Evolutionary conservation across 2,329 filamentous ascomycete species (phyloP), one percentile per base, ranked within the genome.

Genomic region (Neonectria hederae): DNA sequence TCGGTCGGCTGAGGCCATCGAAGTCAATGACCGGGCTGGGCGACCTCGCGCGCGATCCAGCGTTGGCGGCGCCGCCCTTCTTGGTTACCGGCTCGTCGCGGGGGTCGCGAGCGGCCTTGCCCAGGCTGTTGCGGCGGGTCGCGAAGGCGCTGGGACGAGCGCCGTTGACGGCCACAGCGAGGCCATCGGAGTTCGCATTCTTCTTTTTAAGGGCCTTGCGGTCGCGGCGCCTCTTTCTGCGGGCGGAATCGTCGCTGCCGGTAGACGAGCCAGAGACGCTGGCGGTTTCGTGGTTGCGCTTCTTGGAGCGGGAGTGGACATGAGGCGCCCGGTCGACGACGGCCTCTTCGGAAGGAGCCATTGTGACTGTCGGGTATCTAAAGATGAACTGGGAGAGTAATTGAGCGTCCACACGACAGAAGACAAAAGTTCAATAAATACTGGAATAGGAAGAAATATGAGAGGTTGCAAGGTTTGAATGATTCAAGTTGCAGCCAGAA

Each of bases 91-190:
- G 83, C 70, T 86, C 82, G 72, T 89, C 87, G 62, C 85, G 81
- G 17, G 86, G 86, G 72, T 89, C 87, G 63, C 87, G 81, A n/a
- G 87, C 86, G 4, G 87, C 86, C 69, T 88, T 88, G 79, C 84
- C 86, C 60, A 89, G 73, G 75, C 86, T 89, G 45, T 82, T 81
- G 62, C 83, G 81, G 52, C 86, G 81, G 75, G 83, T 80, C 22
- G 74, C 71, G 9, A 76, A 78, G 8, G 76, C 73, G 28, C 68
- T 69, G 4, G 69, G 57, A 26, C 71, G 74, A 52, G 68, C 69
- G 59, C 76, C 72, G 35, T 79, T 76, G 51, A 76, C 67, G 58
- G 81, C 78, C n/a, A 66, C 57, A 35, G 58, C 62, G 19, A 62
- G 69, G 63, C 68, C 65, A 28, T 67, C 60, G 28, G 63, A 19